Evolutionary conservation across 164 flowering plant species (phyloP).

Genomic region (Piper longum): DNA sequence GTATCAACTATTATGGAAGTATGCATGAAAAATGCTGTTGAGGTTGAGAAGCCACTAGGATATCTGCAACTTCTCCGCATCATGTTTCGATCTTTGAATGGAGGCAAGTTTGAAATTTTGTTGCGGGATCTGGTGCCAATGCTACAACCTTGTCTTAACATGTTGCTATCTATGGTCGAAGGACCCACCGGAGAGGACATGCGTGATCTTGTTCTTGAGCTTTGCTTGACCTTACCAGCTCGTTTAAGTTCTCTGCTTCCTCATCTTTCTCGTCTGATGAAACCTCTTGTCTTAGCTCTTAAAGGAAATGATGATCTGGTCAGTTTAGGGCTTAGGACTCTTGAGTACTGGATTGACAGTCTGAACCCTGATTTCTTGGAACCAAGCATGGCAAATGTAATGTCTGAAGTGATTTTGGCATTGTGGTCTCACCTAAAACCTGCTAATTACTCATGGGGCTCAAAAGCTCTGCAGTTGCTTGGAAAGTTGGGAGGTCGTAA

Average conservation of each 20-base stretch:
- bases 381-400: constrained; percentile 95
- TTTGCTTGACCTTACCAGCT: constrained; percentile 86
- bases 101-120: constrained; percentile 83
- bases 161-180: constrained; percentile 90
- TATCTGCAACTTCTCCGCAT: constrained; percentile 89
- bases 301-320: constrained; percentile 89
- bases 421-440: constrained; percentile 97
- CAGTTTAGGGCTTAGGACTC: constrained; percentile 73
- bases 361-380: constrained; percentile 97
- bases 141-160: constrained; percentile 81
- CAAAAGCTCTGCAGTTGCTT: constrained; percentile 69
- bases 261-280: constrained; percentile 87
- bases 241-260: constrained; percentile 93
- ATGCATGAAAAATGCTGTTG: constrained; percentile 85
- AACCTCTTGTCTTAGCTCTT: constrained; percentile 83
- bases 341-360: constrained; percentile 98
- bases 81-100: constrained; percentile 85
- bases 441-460: constrained; percentile 87
- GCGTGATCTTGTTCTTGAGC: constrained; percentile 85
- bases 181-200: constrained; percentile 93
- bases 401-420: constrained; percentile 88
- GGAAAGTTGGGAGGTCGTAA: constrained; percentile 99
- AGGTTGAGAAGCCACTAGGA: constrained; percentile 85
- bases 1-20: constrained; percentile 84
- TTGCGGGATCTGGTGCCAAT: constrained; percentile 67